Evolutionary conservation across 2,329 filamentous ascomycete genomes (phyloP).

Genomic region (Orbilia brochopaga): DNA sequence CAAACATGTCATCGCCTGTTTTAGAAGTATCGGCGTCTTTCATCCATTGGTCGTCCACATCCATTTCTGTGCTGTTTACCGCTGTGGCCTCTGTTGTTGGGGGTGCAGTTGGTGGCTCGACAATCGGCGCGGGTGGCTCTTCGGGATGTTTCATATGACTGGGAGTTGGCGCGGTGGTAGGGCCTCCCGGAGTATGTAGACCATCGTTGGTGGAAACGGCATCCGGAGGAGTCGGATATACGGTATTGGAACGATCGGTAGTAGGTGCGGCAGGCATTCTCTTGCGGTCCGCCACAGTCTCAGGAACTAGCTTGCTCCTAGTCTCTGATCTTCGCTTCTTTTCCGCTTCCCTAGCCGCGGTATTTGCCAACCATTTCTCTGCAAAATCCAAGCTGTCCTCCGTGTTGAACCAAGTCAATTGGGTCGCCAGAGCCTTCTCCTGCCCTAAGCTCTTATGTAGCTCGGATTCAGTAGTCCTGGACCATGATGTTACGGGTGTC

Average conservation of each 20-base stretch:
- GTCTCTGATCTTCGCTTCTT: constrained; percentile 27
- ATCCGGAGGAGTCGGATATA: constrained; percentile 48
- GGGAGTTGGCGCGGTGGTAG: constrained; percentile 34
- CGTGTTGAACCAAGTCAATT: constrained; percentile 40
- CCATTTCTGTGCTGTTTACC: constrained; percentile 41
- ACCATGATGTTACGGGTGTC: background rate
- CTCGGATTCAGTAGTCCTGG: background rate
- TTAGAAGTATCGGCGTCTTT: constrained; percentile 37
- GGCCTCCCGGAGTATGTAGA: constrained; percentile 34
- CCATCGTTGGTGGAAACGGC: constrained; percentile 37
- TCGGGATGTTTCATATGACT: constrained; percentile 18
- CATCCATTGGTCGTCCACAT: constrained; percentile 46
- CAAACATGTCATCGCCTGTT: constrained; percentile 42
- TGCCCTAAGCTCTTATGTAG: constrained; percentile 1
- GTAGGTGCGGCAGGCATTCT: constrained; percentile 9
- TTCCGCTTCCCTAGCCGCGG: constrained; percentile 21
- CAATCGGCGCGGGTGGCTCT: constrained; percentile 8
- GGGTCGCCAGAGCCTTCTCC: constrained; percentile 20
- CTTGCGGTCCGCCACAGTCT: constrained; percentile 13
- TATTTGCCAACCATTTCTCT: constrained; percentile 23
- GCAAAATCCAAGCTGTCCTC: constrained; percentile 37
- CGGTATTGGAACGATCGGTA: constrained; percentile 40
- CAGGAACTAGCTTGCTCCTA: constrained; percentile 23
- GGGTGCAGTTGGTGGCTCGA: constrained; percentile 40
- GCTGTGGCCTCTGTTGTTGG: constrained; percentile 33